Conservation (phyloP, 176 grass and related monocot species). For the Phyllostachys edulis region DNA sequence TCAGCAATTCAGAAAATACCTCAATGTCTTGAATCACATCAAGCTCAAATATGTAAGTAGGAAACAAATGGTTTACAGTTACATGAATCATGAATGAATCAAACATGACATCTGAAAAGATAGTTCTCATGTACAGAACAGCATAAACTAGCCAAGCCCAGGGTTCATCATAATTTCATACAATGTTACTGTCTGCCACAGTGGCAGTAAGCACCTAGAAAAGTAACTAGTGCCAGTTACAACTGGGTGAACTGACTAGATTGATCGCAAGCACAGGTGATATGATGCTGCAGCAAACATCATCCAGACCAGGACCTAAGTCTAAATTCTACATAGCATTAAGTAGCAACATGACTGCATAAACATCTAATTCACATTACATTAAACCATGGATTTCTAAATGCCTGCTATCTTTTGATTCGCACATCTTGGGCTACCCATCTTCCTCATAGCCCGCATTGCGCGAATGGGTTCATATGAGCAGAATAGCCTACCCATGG, state of each 20-base stretch:
- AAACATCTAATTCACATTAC: slow-evolving; percentile 39
- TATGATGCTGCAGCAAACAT: not conserved
- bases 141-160: not conserved
- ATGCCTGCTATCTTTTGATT: not conserved
- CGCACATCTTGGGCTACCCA: slow-evolving; percentile 19
- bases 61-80: not conserved
- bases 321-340: slow-evolving; percentile 28
- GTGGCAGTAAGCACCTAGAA: slow-evolving; percentile 15
- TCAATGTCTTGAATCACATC: not conserved
- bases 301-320: slow-evolving; percentile 22
- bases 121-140: not conserved
- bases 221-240: slow-evolving; percentile 22
- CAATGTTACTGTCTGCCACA: slow-evolving; percentile 23
- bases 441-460: slow-evolving; percentile 8
- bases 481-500: not conserved
- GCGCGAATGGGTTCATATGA: slow-evolving; percentile 2
- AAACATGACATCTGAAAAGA: not conserved
- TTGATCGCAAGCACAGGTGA: slow-evolving; percentile 31
- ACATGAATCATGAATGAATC: slow-evolving; percentile 4
- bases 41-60: not conserved
- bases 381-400: slow-evolving; percentile 11
- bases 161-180: slow-evolving; percentile 13
- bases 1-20: not conserved
- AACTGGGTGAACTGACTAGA: slow-evolving; percentile 36
- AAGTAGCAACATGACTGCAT: not conserved